Evolutionary conservation across 495 filamentous ascomycete species (phyloP), one percentile per base, ranked within the genome.

Genomic region (Tuber brumale): DNA sequence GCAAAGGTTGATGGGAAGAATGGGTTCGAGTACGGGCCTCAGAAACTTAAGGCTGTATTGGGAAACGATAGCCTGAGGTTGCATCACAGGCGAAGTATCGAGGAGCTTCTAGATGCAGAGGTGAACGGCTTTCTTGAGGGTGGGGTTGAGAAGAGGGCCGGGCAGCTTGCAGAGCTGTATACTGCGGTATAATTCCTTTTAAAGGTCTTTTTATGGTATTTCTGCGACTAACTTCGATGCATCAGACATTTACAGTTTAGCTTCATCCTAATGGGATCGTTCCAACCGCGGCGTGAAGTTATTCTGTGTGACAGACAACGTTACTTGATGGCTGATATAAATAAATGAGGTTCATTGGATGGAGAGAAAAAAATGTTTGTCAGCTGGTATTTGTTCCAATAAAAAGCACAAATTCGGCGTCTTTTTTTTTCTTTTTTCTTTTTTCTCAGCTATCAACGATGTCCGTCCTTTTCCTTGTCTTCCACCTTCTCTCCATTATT

Each of bases 1-100:
- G 77, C 71, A 27, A 79, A 76, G 51, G 72, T 74, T 39, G 81
- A 82, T 72, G 81, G 76, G 44, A 81, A 69, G 44, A 82, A 82
- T 43, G 81, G 81, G 12, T 73, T 79, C 7, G 37, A 48, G 2
- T 69, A 77, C 23, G 81, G 81, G 9, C 31, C 69, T 5, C 80
- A 81, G 37, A 82, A 80, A 48, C 46, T 82, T 10, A 74, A 51
- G 43, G 74, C 80, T n/a, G 41, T 82, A 39, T 41, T 82, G 27
- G 44, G 31, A 16, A 82, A 71, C 41, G 69, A 74, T 18, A 72
- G 73, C 41, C 37, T 82, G 43, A 79, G 75, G 14, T 23, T 44
- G 16, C 70, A 82, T n/a, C 76, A 79, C 45, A 82, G 75, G 72
- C 72, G 72, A 41, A 76, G 70, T 31, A 79, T 82, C 27, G 80